phyloP scores from a whole-genome alignment of 768 basidiomycete species.

The Leccinum variicolor region DNA sequence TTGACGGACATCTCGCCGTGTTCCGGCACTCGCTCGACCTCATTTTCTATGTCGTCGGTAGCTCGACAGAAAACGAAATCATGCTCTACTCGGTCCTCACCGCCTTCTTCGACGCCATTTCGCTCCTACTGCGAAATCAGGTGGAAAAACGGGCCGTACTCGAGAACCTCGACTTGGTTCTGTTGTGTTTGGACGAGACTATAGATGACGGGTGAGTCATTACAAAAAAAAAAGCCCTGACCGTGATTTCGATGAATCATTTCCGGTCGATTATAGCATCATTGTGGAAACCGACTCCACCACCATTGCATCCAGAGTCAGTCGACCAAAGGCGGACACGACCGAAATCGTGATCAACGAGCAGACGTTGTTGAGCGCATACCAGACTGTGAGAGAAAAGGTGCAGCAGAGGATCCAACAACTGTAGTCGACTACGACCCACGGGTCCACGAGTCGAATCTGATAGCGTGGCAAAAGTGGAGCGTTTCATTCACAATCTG shows the following conservation, averaged over 20 bases:
- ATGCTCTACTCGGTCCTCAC: slow-evolving; percentile 87
- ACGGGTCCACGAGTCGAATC: background rate
- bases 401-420: slow-evolving; percentile 82
- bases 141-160: slow-evolving; percentile 93
- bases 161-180: slow-evolving; percentile 90
- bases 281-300: slow-evolving; percentile 96
- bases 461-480: background rate
- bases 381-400: slow-evolving; percentile 84
- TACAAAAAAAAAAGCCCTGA: background rate
- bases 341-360: slow-evolving; percentile 99
- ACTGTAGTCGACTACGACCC: slow-evolving; percentile 39
- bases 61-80: slow-evolving; percentile 88
- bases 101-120: slow-evolving; percentile 83
- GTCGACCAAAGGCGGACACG: slow-evolving; percentile 87
- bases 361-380: slow-evolving; percentile 91
- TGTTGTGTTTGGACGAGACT: slow-evolving; percentile 94
- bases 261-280: slow-evolving; percentile 50
- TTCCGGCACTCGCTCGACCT: slow-evolving; percentile 96
- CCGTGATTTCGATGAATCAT: slow-evolving; percentile 8
- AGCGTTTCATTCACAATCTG: background rate
- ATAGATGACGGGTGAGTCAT: slow-evolving; percentile 90
- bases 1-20: slow-evolving; percentile 85
- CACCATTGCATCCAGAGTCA: slow-evolving; percentile 94
- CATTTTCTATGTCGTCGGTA: slow-evolving; percentile 89
- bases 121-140: slow-evolving; percentile 83